Base-by-base conservation (phyloP, 2,329 filamentous ascomycete species). In the Ceratocystis ficicola region DNA sequence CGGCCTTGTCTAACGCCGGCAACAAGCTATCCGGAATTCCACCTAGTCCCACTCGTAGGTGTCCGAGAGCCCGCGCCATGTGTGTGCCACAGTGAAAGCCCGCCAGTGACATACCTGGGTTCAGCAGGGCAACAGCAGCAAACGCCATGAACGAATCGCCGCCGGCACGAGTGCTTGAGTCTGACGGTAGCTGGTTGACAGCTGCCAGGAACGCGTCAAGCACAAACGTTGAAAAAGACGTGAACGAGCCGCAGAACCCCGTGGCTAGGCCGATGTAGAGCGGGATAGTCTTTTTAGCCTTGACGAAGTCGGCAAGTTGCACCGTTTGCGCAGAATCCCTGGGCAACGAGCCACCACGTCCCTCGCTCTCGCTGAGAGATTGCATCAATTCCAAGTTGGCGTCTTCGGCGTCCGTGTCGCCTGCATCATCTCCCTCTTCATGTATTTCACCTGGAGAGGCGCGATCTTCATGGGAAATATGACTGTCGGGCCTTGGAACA, bases 231-330 rank as follows among this genome's bases (percentile, higher is more conserved):
- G 91, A 95, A 75, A 96, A 96, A 8, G 88, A 92, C 0, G 92
- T 96, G 72, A 94, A 89, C 70, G 88, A 92, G 68, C 93, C 90
- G 71, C 90, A 95, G 74, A 94, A 94, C 10, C 88, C 93, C 0
- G 88, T 95, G 0, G 89, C 84, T 5, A 96, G 82, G 63, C 89
- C 92, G 67, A 95, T 87, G 72, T 95, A 96, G 0, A 96, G 79
- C 0, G 93, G 92, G 32, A 95, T 88, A 0, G 88, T 89, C 77
- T 95, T 95, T 73, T 96, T 96, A 32, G 79, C 76, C 4, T 84
- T 79, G 46, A 81, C 74, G 72, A 88, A 66, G 17, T 66, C 67
- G 4, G 59, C 61, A 17, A n/a, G 55, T 5, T 52, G 28, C 5
- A 20, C 52, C n/a, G 61, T 32, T 17, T 64, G 44, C 4, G 44